Percentiles rank a stretch among this genome's conserved stretches.
Conservation (phyloP, 2,329 filamentous ascomycete genomes). For the Penicillium thymicola region DNA sequence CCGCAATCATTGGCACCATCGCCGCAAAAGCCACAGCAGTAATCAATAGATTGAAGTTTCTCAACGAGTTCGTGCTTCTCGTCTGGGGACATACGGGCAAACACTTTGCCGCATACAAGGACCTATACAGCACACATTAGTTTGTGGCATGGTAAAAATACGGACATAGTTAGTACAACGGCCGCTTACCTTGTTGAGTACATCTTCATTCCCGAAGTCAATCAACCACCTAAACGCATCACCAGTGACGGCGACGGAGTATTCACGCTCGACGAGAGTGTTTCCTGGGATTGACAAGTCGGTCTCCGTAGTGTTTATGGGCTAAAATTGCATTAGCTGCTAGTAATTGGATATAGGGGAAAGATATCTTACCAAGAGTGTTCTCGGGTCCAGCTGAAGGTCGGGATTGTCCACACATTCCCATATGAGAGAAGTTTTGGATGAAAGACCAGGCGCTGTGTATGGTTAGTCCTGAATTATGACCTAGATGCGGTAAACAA, state of each 20-base stretch:
- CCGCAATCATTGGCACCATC: conserved; percentile 98
- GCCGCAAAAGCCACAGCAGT: conserved; percentile 92
- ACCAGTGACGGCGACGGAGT: conserved; percentile 82
- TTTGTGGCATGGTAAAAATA: not conserved
- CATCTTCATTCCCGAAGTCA: conserved; percentile 79
- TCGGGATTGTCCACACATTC: conserved; percentile 88
- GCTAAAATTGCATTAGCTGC: conserved; percentile 47
- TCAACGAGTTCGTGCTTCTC: conserved; percentile 98
- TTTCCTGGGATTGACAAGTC: conserved; percentile 86
- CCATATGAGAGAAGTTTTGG: conserved; percentile 74
- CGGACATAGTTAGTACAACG: not conserved
- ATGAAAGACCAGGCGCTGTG: conserved; percentile 67
- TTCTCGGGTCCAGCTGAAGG: conserved; percentile 74
- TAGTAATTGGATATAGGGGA: conserved; percentile 2
- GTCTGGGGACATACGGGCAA: conserved; percentile 97
- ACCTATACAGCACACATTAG: conserved; percentile 53
- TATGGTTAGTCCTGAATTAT: conserved; percentile 12
- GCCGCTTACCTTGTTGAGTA: conserved; percentile 63
- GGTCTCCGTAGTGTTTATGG: conserved; percentile 66
- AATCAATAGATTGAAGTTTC: conserved; percentile 93
- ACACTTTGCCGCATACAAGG: conserved; percentile 88
- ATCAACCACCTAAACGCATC: conserved; percentile 97
- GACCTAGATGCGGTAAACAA: conserved; percentile 12
- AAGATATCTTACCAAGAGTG: conserved; percentile 57
- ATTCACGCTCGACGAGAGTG: conserved; percentile 75